Base-by-base conservation (phyloP, 257 asterid species). In the Gentiana dahurica region DNA sequence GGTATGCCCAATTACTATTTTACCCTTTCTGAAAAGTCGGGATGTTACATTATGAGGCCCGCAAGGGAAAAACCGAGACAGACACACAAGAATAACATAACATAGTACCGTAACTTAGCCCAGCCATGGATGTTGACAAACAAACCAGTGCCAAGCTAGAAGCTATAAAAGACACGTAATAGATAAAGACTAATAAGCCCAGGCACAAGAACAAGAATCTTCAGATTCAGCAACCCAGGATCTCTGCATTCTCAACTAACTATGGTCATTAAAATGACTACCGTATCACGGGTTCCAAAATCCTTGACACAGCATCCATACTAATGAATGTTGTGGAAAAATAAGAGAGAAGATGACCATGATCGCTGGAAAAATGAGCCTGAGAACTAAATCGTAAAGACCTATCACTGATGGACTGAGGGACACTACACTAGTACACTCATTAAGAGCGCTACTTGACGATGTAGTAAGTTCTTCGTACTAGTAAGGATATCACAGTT, bases 321-420 rank as follows among this genome's bases (percentile, higher is more conserved):
- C 24, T 0, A 47, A 45, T 60, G 58, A 71, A 53, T 71, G 77
- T 83, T 82, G 90, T 73, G 55, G 84, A 89, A 75, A 79, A 77
- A 59, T 24, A 68, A 53, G 60, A 59, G 62, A 51, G 56, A 9
- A 60, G 51, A 45, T 36, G 77, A 74, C 87, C 85, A 58, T 10
- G 36, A 46, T 75, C 38, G 59, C 84, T 56, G 85, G 84, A 76
- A 78, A 88, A 83, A 81, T 66, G 62, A 57, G 54, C 70, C 54
- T 5, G 50, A 67, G 71, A 58, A 41, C 85, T 45, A 67, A 65
- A 71, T 72, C 69, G 7, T 46, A 62, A 67, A 55, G 81, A 75
- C 79, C 72, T 64, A 46, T 55, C 39, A 39, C 8, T 36, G 68
- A 58, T 59, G 85, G 79, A 72, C 85, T 15, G 24, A 15, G 24